Conservation (phyloP, 192 early-diverging fungal species). For the Gryganskiella cystojenkinii region DNA sequence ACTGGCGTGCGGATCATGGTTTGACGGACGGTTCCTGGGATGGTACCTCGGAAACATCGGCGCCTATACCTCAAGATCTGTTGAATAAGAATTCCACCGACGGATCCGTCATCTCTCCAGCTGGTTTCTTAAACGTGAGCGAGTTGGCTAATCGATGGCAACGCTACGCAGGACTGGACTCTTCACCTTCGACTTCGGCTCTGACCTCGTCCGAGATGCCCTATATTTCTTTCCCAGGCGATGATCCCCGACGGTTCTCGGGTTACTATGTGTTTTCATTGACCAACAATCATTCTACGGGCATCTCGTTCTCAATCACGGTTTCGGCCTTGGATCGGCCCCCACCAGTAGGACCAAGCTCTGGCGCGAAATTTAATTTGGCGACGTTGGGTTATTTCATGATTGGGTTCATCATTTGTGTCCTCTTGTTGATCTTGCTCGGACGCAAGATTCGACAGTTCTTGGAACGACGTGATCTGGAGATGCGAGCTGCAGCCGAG, state of each 20-base stretch:
- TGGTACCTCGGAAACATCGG: conserved; percentile 7
- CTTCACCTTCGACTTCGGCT: conserved; percentile 23
- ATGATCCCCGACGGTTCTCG: conserved; percentile 46
- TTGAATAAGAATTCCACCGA: not conserved
- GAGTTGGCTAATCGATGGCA: conserved; percentile 31
- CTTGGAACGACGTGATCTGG: conserved; percentile 13
- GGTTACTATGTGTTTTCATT: conserved; percentile 51
- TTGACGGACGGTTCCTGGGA: conserved; percentile 36
- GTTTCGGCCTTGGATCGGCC: conserved; percentile 12
- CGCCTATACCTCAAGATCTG: conserved; percentile 17
- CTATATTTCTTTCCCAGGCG: conserved; percentile 11
- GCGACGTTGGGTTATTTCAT: conserved; percentile 39
- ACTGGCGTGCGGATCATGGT: conserved; percentile 44
- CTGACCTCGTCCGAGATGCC: not conserved
- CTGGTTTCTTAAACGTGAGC: conserved; percentile 15
- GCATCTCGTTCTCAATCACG: conserved; percentile 13
- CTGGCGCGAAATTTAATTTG: conserved; percentile 15
- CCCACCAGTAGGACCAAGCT: not conserved
- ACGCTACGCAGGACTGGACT: conserved; percentile 33
- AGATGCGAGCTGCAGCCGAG: conserved; percentile 1
- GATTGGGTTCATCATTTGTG: conserved; percentile 27
- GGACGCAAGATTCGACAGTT: conserved; percentile 16
- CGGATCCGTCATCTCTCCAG: conserved; percentile 10
- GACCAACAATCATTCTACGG: conserved; percentile 11
- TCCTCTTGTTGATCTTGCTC: conserved; percentile 9